A percentile compares a stretch with the other conserved stretches of the same genome.
phyloP scores from a whole-genome alignment of 306 rosid species.

The Cucurbita moschata region DNA sequence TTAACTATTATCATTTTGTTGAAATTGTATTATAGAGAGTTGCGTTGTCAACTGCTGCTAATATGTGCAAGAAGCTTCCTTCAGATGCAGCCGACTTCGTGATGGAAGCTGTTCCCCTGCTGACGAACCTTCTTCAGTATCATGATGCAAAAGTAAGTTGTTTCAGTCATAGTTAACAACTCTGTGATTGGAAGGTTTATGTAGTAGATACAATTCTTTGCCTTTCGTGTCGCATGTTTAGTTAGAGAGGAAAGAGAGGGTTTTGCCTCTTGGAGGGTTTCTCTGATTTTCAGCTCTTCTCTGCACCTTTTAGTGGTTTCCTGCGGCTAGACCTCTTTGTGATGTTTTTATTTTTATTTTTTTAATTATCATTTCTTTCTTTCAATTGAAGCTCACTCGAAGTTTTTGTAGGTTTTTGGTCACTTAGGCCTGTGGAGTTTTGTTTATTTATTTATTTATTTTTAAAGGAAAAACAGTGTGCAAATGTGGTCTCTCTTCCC shows the following conservation, averaged over 20 bases:
- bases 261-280: neutral
- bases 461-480: neutral
- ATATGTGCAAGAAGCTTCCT: slow-evolving; percentile 99
- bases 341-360: neutral
- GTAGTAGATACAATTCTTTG: neutral
- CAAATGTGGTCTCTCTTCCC: neutral
- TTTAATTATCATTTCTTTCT: neutral
- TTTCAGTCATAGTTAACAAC: neutral
- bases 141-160: slow-evolving; percentile 76
- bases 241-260: neutral
- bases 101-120: slow-evolving; percentile 95
- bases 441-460: too few relatives aligned
- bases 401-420: neutral
- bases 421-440: neutral
- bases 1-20: neutral
- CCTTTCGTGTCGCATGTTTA: too few relatives aligned
- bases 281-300: neutral
- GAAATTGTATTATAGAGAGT: slow-evolving; percentile 51
- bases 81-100: slow-evolving; percentile 99
- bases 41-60: slow-evolving; percentile 96
- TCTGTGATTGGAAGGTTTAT: neutral
- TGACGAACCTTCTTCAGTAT: slow-evolving; percentile 93
- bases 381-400: neutral
- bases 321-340: neutral
- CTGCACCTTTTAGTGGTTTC: neutral